Percentiles rank a stretch among this genome's conserved stretches.
Conservation (phyloP, 192 early-diverging fungal genomes). For the Entomortierella lignicola region DNA sequence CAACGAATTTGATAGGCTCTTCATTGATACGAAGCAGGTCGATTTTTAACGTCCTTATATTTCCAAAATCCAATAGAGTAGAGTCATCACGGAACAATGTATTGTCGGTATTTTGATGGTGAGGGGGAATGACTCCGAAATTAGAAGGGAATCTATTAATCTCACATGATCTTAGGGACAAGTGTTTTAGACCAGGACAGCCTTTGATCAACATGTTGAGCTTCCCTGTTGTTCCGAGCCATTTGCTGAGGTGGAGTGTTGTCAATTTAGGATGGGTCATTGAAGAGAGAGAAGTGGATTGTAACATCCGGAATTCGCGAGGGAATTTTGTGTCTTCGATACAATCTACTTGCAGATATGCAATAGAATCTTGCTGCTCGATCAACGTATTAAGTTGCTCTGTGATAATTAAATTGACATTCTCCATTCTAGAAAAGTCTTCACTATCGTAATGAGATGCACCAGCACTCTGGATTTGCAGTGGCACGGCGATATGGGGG, state of each 20-base stretch:
- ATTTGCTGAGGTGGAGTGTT: not conserved
- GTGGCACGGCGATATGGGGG: constrained; percentile 1
- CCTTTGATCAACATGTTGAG: constrained; percentile 7
- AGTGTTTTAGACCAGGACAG: not conserved
- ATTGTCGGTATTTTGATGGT: not conserved
- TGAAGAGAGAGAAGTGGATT: not conserved
- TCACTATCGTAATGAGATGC: too few species aligned
- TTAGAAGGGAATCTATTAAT: not conserved
- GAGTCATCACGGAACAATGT: not conserved
- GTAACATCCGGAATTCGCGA: not conserved
- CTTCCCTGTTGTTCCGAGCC: not conserved
- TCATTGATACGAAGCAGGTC: not conserved
- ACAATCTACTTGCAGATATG: constrained; percentile 5
- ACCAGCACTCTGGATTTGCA: not conserved
- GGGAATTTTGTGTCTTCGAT: too few species aligned
- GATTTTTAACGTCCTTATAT: not conserved
- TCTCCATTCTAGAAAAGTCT: not conserved
- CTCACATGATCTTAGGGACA: constrained; percentile 1
- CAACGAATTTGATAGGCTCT: not conserved
- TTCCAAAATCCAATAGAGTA: constrained; percentile 1
- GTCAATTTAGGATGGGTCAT: not conserved
- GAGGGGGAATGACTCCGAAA: not conserved
- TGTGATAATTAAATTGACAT: not conserved
- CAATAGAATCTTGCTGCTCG: constrained; percentile 3
- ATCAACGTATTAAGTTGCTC: not conserved